These are phyloP conservation scores for Quaeritorhiza haematococci DNA, from an alignment of 371 early-diverging fungal genomes.

Conservation along the genomic window DNA sequence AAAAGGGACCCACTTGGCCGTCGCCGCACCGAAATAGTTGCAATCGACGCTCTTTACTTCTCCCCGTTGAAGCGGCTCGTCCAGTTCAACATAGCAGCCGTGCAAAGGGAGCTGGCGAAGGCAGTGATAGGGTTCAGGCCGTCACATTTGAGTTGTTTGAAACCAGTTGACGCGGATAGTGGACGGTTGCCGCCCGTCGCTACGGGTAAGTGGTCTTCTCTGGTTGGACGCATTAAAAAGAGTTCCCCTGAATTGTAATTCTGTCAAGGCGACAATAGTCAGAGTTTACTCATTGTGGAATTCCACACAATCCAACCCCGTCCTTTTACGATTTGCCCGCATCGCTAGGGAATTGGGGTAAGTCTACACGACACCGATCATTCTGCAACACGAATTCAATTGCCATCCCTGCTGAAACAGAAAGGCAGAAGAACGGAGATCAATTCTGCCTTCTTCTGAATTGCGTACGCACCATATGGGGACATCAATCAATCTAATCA, in stretches of 20 bases:
- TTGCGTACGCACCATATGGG: no score
- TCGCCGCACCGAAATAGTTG: constrained; percentile 24
- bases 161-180: no score
- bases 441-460: no score
- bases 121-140: constrained; percentile 33
- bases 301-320: not conserved
- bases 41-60: constrained; percentile 36
- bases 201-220: constrained; percentile 42
- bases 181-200: constrained; percentile 39
- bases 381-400: no score
- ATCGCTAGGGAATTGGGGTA: not conserved
- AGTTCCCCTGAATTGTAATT: no score
- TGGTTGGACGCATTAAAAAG: no score
- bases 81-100: constrained; percentile 13
- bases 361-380: not conserved
- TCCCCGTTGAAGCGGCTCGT: not conserved
- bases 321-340: not conserved
- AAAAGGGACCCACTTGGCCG: constrained; percentile 27
- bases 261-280: no score
- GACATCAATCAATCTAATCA: no score
- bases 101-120: constrained; percentile 36
- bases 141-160: constrained; percentile 16
- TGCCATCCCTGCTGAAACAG: no score
- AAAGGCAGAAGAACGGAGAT: no score
- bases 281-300: no score